These are phyloP conservation scores for Kondoa subrosea DNA, from an alignment of 768 basidiomycete species.

Conservation along the genomic window DNA sequence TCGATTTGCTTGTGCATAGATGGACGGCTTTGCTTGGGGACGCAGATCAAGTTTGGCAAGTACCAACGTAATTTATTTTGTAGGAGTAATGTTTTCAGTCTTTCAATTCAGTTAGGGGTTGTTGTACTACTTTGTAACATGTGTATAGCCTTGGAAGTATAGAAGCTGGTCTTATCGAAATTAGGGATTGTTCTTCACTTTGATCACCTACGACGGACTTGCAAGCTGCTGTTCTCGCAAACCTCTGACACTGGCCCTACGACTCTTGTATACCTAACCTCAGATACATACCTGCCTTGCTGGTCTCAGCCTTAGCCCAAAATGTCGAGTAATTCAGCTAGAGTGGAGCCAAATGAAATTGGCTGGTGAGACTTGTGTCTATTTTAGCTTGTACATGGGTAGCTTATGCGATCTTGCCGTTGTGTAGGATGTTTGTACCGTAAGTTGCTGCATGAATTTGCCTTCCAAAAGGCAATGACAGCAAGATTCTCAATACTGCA, in stretches of 20 bases:
- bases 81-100: background rate
- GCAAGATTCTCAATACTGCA: too few relatives aligned
- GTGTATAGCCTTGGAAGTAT: too few relatives aligned
- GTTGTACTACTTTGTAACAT: background rate
- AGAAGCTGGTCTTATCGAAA: too few relatives aligned
- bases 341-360: slow-evolving; percentile 9
- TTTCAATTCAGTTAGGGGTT: background rate
- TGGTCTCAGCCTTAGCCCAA: too few relatives aligned
- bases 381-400: background rate
- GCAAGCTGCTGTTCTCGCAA: too few relatives aligned
- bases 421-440: slow-evolving; percentile 11
- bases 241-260: too few relatives aligned
- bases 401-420: background rate
- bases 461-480: too few relatives aligned
- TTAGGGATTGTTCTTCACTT: too few relatives aligned
- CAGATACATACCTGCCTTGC: too few relatives aligned
- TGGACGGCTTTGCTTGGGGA: background rate
- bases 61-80: background rate
- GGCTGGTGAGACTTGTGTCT: slow-evolving; percentile 5
- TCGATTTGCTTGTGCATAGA: background rate
- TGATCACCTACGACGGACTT: too few relatives aligned
- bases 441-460: background rate
- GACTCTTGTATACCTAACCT: too few relatives aligned
- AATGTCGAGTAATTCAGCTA: background rate
- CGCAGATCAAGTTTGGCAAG: background rate